Evolutionary conservation across 768 basidiomycete genomes (phyloP), one percentile per base, ranked within the genome.

Genomic region (Suillus brevipes): DNA sequence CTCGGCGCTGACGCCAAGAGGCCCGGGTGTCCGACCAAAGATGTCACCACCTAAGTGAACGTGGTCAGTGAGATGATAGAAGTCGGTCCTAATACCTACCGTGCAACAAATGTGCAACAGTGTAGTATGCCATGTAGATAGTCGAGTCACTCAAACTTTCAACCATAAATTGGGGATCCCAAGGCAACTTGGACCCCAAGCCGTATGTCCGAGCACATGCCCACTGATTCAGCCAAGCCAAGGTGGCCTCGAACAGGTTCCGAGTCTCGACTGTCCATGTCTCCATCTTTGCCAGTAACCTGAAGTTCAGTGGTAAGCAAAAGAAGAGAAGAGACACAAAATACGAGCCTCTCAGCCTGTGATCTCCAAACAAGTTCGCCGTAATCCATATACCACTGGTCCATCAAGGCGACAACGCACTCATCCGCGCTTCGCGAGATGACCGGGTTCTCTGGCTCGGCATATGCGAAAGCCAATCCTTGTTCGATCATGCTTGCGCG

Each of bases 321-420:
- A 43, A 63, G 38, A 56, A 60, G 38, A 55, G 49, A 10, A 38
- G 28, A 18, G 60, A 43, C n/a, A 43, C 28, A 60, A 25, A 63
- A 47, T 2, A 83, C 88, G 61, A 72, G 94, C 94, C 83, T 88
- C 76, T 95, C 91, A 6, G 94, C 87, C 72, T 92, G 85, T 18
- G 84, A 85, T 76, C 89, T 92, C 97, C 97, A 99, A n/a, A 76
- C 74, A 1, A 86, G 77, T 80, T 98, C 95, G 70, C 97, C 97
- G 71, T 98, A 99, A 77, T 99, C 95, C 77, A 99, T 79, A 78
- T 99, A 99, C 96, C 97, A 99, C 78, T 99, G 97, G 75, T 99
- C 97, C 87, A 95, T 96, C 69, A 99, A 80, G 4, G 97, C 96
- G 64, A 99, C 95, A 23, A 98, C 92, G 80, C 97, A 99, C 78